Percentiles rank a stretch among this genome's conserved stretches.
Evolutionary conservation across 2,329 filamentous ascomycete species (phyloP).

Genomic region (Metarhizium rileyi): DNA sequence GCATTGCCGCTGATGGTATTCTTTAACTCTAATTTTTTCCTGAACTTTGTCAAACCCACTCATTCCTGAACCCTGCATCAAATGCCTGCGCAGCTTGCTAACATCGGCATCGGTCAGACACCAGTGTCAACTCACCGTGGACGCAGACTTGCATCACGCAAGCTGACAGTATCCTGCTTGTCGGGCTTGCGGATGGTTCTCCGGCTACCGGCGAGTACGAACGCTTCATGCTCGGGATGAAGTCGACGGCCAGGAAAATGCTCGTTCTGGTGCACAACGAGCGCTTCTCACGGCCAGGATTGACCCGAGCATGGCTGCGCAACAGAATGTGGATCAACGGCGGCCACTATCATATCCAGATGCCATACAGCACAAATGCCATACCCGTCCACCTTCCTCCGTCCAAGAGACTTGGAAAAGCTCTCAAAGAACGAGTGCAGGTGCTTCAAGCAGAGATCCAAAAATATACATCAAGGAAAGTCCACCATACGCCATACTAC

Average conservation of each 20-base stretch:
- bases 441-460: conserved; percentile 94
- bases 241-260: conserved; percentile 90
- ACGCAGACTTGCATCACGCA: conserved; percentile 96
- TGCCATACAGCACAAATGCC: conserved; percentile 70
- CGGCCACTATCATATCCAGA: conserved; percentile 94
- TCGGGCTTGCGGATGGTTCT: conserved; percentile 83
- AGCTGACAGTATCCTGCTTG: conserved; percentile 89
- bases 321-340: conserved; percentile 98
- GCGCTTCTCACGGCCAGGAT: conserved; percentile 71
- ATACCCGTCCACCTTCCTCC: conserved; percentile 63
- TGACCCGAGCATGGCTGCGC: conserved; percentile 81
- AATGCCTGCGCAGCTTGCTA: conserved; percentile 14
- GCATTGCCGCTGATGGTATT: conserved; percentile 45
- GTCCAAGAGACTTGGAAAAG: conserved; percentile 70
- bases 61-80: conserved; percentile 41
- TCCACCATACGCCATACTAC: conserved; percentile 83
- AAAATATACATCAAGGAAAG: conserved; percentile 89
- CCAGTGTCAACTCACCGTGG: conserved; percentile 94
- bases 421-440: conserved; percentile 85
- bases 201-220: conserved; percentile 93
- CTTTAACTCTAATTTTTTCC: conserved; percentile 62
- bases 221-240: conserved; percentile 90
- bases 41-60: no score
- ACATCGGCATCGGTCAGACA: conserved; percentile 48
- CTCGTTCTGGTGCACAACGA: conserved; percentile 84